Conservation (phyloP, 768 basidiomycete genomes). For the Lanmaoa pseudosensibilis region DNA sequence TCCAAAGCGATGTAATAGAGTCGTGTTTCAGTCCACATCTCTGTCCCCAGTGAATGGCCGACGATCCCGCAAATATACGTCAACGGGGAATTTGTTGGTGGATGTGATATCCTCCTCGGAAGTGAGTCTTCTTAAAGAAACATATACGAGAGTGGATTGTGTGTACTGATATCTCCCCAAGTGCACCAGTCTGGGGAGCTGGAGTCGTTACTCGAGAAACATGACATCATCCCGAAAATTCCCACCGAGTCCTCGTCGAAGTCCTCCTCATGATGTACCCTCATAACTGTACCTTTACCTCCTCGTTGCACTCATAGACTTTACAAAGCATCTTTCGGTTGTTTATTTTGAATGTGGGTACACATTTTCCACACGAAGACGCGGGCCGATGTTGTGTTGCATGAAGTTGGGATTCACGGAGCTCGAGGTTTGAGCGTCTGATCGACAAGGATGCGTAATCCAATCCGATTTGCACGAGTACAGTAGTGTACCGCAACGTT, state of each 20-base stretch:
- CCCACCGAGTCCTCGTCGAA: conserved; percentile 3
- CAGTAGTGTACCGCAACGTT: too few relatives aligned
- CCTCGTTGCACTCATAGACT: not conserved
- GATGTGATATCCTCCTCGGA: conserved; percentile 90
- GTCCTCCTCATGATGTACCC: not conserved
- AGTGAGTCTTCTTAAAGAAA: conserved; percentile 54
- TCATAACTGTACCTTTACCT: not conserved
- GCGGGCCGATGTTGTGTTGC: not conserved
- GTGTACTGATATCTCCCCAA: conserved; percentile 31
- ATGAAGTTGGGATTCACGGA: not conserved
- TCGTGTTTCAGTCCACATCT: not conserved
- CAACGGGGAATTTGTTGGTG: conserved; percentile 93
- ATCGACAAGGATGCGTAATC: too few relatives aligned
- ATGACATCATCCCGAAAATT: conserved; percentile 63
- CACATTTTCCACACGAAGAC: not conserved
- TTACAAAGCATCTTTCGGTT: not conserved
- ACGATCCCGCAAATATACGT: conserved; percentile 96
- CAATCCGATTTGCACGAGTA: too few relatives aligned
- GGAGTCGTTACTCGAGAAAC: conserved; percentile 73
- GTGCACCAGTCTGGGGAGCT: conserved; percentile 98
- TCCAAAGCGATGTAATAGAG: conserved; percentile 18
- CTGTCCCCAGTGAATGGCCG: conserved; percentile 80
- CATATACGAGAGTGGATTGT: not conserved
- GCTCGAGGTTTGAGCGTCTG: too few relatives aligned
- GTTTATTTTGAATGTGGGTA: not conserved